Evolutionary conservation across 1,284 basidiomycete genomes (phyloP), one percentile per base, ranked within the genome.

Genomic region (Austroboletus olivaceoglutinosus): DNA sequence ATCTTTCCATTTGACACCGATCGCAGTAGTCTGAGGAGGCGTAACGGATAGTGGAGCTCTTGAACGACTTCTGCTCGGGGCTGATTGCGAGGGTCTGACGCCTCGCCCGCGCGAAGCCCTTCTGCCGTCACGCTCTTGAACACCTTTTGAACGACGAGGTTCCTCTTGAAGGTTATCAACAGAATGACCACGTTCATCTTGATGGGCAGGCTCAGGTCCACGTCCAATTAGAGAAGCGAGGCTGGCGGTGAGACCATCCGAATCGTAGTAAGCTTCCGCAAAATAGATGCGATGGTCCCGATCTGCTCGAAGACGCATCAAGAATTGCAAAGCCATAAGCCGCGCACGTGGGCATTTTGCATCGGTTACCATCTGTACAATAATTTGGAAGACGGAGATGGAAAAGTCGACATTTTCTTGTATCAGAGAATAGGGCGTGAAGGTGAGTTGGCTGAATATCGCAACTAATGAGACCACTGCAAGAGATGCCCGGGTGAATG

Each of bases 301-400:
- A 65, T 98, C 95, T 1, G 92, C 93, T 44, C 97, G 81, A 21
- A 99, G 74, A 12, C 93, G 86, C 73, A 95, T 83, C 52, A 97
- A 68, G 77, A 95, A 97, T 63, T 96, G 92, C 10, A 99, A 73
- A 3, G 89, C 80, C 3, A 82, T 75, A 16, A 98, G 69, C 22
- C 92, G 77, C 0, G 89, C 86, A 18, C 79, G 75, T 0, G 80
- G 69, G 27, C 86, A 88, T 54, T 72, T 76, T 2, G 78, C 76
- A 15, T 71, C 67, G 0, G 69, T 58, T 19, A 72, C 56, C 15
- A 83, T 64, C 27, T 72, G 66, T 18, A 86, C 59, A 34, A 89
- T 66, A 34, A 72, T 69, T 0, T 66, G 55, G 63, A 80, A 88
- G 9, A 89, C 64, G 2, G 70, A 71, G 13, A 80, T 67, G 5